These are phyloP conservation scores for Curvularia hawaiiensis DNA, from an alignment of 2,329 filamentous ascomycete genomes.

Conservation along the genomic window DNA sequence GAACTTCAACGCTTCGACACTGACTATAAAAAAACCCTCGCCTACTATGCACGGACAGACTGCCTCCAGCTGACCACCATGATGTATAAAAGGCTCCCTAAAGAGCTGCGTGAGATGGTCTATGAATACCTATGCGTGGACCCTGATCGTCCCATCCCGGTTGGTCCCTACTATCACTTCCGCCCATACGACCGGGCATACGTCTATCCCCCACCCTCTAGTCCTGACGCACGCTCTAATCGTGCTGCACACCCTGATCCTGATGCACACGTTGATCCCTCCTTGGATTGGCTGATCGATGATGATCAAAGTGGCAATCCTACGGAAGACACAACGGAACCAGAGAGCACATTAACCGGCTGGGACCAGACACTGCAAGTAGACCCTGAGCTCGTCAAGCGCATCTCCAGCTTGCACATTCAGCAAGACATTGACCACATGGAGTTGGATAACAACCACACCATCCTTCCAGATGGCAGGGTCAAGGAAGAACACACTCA, in stretches of 20 bases:
- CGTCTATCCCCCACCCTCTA: not conserved
- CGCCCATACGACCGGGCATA: slow-evolving; percentile 17
- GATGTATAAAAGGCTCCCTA: slow-evolving; percentile 30
- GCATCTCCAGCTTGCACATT: not conserved
- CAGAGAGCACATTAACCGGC: not conserved
- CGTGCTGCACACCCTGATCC: too few species aligned
- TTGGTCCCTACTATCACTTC: slow-evolving; percentile 33
- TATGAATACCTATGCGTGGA: slow-evolving; percentile 32
- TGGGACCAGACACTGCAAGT: not conserved
- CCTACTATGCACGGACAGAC: slow-evolving; percentile 17
- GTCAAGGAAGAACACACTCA: slow-evolving; percentile 26
- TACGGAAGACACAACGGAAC: not conserved
- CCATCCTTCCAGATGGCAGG: slow-evolving; percentile 24
- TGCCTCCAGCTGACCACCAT: slow-evolving; percentile 19
- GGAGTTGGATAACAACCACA: not conserved
- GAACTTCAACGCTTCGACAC: not conserved
- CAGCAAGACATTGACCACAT: not conserved
- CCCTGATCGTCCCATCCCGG: slow-evolving; percentile 23
- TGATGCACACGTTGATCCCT: not conserved
- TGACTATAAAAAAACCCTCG: slow-evolving; percentile 1
- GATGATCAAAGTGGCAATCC: not conserved
- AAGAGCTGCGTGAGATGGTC: slow-evolving; percentile 26
- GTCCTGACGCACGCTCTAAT: too few species aligned
- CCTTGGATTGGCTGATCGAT: not conserved
- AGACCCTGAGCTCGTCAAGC: not conserved